A percentile compares a stretch with the other conserved stretches of the same genome.
Conservation (phyloP, 2,329 filamentous ascomycete species). For the Trichophyton simii region DNA sequence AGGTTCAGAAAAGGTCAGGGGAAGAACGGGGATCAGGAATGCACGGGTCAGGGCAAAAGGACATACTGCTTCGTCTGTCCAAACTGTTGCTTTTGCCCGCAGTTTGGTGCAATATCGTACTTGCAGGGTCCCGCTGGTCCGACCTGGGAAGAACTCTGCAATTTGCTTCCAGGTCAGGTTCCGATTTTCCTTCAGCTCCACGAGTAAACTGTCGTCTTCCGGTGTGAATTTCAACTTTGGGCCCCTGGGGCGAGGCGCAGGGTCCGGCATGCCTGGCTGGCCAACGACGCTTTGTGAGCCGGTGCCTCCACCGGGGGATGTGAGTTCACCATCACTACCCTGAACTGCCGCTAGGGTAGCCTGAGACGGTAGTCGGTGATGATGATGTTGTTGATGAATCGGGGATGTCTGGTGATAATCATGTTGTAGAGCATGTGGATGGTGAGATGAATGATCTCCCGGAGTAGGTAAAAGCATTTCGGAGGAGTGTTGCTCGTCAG, state of each 20-base stretch:
- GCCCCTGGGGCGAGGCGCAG: constrained; percentile 66
- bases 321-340: constrained; percentile 44
- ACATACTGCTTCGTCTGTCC: constrained; percentile 80
- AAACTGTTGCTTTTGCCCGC: constrained; percentile 84
- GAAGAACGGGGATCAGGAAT: neutral
- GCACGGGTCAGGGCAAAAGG: neutral
- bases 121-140: constrained; percentile 80
- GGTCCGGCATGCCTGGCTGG: constrained; percentile 72
- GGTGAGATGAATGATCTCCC: constrained; percentile 20
- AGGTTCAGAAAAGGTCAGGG: neutral
- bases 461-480: constrained; percentile 27
- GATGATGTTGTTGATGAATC: constrained; percentile 55
- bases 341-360: constrained; percentile 54
- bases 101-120: constrained; percentile 92
- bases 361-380: constrained; percentile 66
- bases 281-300: constrained; percentile 76
- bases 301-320: constrained; percentile 35
- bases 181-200: constrained; percentile 88
- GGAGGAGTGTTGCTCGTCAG: constrained; percentile 22
- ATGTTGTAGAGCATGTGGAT: constrained; percentile 20
- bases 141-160: constrained; percentile 84
- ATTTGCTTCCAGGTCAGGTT: constrained; percentile 96
- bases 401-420: constrained; percentile 30
- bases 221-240: constrained; percentile 90
- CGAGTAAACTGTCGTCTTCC: constrained; percentile 75